Percentiles rank a stretch among this genome's conserved stretches.
Conservation (phyloP, 2,329 filamentous ascomycete species). For the Diaporthe aspalathi region DNA sequence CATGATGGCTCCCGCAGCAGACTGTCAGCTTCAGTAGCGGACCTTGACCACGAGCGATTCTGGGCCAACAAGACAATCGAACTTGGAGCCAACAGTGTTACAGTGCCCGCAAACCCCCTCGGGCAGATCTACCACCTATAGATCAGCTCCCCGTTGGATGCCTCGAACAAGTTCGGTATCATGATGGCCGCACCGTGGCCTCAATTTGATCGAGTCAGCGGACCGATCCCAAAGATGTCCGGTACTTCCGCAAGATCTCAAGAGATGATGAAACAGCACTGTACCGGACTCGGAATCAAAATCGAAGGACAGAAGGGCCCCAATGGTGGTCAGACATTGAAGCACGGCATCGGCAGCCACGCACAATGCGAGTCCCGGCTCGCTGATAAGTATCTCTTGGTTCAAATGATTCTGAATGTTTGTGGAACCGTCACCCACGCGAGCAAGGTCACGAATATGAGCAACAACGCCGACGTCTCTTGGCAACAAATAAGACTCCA, state of each 20-base stretch:
- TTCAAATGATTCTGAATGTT: constrained; percentile 28
- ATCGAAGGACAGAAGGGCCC: background rate
- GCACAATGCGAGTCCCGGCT: constrained; percentile 29
- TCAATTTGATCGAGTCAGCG: constrained; percentile 41
- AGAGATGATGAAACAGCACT: constrained; percentile 16
- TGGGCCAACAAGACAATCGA: constrained; percentile 40
- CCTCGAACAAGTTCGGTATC: constrained; percentile 36
- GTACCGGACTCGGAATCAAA: constrained; percentile 13
- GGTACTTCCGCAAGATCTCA: constrained; percentile 40
- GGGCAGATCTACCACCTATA: constrained; percentile 40
- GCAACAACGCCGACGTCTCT: constrained; percentile 22
- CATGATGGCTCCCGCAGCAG: background rate
- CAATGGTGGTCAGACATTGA: constrained; percentile 30
- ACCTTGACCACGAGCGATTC: background rate
- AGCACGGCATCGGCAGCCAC: constrained; percentile 28
- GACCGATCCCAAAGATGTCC: constrained; percentile 37
- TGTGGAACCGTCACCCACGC: constrained; percentile 36
- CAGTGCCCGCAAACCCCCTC: constrained; percentile 37
- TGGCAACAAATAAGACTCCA: constrained; percentile 41
- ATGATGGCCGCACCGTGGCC: constrained; percentile 41
- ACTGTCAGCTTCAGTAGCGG: background rate
- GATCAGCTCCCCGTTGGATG: constrained; percentile 3
- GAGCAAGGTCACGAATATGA: constrained; percentile 36
- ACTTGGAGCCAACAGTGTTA: constrained; percentile 37
- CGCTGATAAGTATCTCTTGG: background rate